These are phyloP conservation scores for Arthrinium phaeospermum DNA, from an alignment of 2,329 filamentous ascomycete species.

Conservation along the genomic window DNA sequence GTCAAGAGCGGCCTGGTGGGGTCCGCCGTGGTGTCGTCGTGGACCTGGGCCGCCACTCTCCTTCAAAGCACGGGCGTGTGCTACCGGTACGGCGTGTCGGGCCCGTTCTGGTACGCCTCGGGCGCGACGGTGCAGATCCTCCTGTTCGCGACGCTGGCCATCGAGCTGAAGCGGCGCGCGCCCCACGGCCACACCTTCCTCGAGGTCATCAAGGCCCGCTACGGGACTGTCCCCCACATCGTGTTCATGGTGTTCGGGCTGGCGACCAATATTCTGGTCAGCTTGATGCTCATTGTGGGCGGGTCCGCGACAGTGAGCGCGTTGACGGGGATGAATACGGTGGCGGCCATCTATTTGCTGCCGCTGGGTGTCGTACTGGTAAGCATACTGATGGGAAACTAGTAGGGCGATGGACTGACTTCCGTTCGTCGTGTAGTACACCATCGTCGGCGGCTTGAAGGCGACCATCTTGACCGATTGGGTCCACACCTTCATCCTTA, in stretches of 20 bases:
- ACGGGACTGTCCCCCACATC: slow-evolving; percentile 71
- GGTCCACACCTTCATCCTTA: slow-evolving; percentile 82
- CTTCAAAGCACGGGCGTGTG: slow-evolving; percentile 82
- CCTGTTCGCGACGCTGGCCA: slow-evolving; percentile 87
- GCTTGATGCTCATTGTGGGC: slow-evolving; percentile 86
- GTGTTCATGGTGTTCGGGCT: slow-evolving; percentile 84
- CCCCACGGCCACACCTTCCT: slow-evolving; percentile 88
- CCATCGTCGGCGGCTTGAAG: slow-evolving; percentile 50
- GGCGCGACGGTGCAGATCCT: slow-evolving; percentile 88
- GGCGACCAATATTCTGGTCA: slow-evolving; percentile 86
- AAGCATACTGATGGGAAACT: slow-evolving; percentile 52
- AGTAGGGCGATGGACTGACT: not conserved
- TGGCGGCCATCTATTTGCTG: slow-evolving; percentile 83
- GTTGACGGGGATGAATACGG: slow-evolving; percentile 75
- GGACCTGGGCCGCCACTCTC: slow-evolving; percentile 90
- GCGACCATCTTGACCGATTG: slow-evolving; percentile 87
- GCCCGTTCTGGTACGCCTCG: slow-evolving; percentile 65
- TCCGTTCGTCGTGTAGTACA: not conserved
- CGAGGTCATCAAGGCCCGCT: slow-evolving; percentile 81
- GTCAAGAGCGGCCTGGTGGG: slow-evolving; percentile 90
- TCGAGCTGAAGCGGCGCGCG: slow-evolving; percentile 84
- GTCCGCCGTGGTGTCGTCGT: slow-evolving; percentile 88
- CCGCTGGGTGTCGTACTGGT: slow-evolving; percentile 83
- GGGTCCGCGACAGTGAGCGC: slow-evolving; percentile 76
- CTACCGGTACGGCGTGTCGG: slow-evolving; percentile 76